A percentile compares a stretch with the other conserved stretches of the same genome.
These are phyloP conservation scores for Trichoderma aggressivum DNA, from an alignment of 2,329 filamentous ascomycete genomes.

Conservation along the genomic window DNA sequence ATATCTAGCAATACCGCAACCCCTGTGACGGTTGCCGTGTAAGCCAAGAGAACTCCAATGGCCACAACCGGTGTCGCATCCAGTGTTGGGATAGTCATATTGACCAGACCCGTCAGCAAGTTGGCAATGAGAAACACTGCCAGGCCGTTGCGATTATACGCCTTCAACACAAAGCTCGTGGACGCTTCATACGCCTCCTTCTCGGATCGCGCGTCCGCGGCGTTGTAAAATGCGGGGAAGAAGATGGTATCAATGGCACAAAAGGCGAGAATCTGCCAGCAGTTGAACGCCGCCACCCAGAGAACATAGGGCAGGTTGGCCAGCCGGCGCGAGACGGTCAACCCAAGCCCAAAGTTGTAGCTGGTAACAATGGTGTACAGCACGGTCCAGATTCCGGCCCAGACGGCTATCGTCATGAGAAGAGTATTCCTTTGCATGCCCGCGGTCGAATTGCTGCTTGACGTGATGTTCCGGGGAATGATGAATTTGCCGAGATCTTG, in stretches of 20 bases:
- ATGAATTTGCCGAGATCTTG: constrained; percentile 79
- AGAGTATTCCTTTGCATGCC: constrained; percentile 54
- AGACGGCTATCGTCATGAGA: constrained; percentile 60
- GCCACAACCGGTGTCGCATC: constrained; percentile 61
- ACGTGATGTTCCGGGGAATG: constrained; percentile 58
- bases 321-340: constrained; percentile 79
- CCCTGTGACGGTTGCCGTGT: constrained; percentile 64
- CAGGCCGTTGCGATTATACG: constrained; percentile 86
- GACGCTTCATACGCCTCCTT: constrained; percentile 61
- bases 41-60: constrained; percentile 72
- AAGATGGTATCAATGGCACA: constrained; percentile 73
- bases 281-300: constrained; percentile 92
- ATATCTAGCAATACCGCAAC: constrained; percentile 65
- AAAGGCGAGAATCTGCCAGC: constrained; percentile 74
- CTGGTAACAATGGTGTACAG: constrained; percentile 69
- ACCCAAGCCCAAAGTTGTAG: constrained; percentile 65
- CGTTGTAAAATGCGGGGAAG: constrained; percentile 69
- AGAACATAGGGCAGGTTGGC: constrained; percentile 92
- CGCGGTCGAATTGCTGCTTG: constrained; percentile 41
- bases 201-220: constrained; percentile 54
- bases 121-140: constrained; percentile 85
- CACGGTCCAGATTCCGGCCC: constrained; percentile 64
- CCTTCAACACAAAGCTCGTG: constrained; percentile 76
- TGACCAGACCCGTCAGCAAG: constrained; percentile 82
- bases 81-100: constrained; percentile 80